Conservation (phyloP, 2,329 filamentous ascomycete species). For the Cytospora piceae region DNA sequence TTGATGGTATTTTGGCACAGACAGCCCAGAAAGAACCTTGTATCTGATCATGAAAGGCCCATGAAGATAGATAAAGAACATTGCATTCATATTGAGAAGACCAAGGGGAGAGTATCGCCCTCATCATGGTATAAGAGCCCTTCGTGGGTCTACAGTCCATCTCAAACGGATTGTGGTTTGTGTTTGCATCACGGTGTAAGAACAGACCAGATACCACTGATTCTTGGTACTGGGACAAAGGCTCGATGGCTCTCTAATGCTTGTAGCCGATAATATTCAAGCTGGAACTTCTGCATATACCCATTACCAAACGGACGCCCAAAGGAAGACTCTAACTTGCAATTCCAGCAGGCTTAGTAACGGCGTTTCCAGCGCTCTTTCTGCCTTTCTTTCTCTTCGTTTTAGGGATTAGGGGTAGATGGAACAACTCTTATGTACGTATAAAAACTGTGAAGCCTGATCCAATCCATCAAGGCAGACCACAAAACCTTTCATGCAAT, state of each 20-base stretch:
- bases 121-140: background rate
- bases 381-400: too few species aligned
- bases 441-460: too few species aligned
- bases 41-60: background rate
- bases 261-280: background rate
- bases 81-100: background rate
- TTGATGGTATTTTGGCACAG: background rate
- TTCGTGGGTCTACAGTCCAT: background rate
- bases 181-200: background rate
- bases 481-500: too few species aligned
- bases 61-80: background rate
- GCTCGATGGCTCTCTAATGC: background rate
- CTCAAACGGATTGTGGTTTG: background rate
- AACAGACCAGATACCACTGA: background rate
- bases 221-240: background rate
- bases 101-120: background rate
- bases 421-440: too few species aligned
- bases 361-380: background rate
- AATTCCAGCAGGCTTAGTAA: background rate
- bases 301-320: conserved; percentile 7
- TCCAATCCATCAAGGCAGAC: too few species aligned
- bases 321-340: background rate
- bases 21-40: background rate
- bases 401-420: too few species aligned
- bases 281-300: conserved; percentile 10